Evolutionary conservation across 2,329 filamentous ascomycete genomes (phyloP).

Genomic region (Phaeosphaeria sp.): DNA sequence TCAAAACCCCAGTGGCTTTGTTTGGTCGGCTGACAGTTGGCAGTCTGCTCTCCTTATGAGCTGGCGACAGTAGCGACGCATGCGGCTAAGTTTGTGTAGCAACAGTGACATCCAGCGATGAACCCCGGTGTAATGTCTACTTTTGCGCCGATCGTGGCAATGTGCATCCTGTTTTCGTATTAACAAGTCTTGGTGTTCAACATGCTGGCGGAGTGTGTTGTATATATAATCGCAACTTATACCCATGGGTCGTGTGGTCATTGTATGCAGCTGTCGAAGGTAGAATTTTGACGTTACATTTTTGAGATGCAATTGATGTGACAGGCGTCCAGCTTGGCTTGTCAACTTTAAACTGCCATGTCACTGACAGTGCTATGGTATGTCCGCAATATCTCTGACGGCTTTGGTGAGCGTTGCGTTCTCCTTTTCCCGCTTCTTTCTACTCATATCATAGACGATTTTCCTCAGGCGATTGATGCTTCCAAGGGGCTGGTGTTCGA

Average conservation of each 20-base stretch:
- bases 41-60: neutral
- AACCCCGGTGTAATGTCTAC: neutral
- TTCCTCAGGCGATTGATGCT: conserved; percentile 38
- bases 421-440: conserved; percentile 25
- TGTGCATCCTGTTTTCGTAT: neutral
- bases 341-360: neutral
- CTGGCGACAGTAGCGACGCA: neutral
- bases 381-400: conserved; percentile 27
- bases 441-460: conserved; percentile 36
- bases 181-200: neutral
- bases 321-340: neutral
- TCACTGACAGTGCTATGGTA: conserved; percentile 17
- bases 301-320: neutral
- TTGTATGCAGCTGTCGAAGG: neutral
- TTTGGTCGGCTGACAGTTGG: conserved; percentile 3
- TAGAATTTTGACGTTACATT: neutral
- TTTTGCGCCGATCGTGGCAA: neutral
- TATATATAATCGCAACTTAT: neutral
- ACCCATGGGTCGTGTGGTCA: neutral
- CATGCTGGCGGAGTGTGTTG: neutral
- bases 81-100: neutral
- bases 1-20: neutral
- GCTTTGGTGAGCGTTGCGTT: conserved; percentile 23
- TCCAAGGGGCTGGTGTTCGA: conserved; percentile 34
- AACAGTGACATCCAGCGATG: neutral